Evolutionary conservation across 1,284 basidiomycete species (phyloP).

Genomic region (Ustilago tritici): DNA sequence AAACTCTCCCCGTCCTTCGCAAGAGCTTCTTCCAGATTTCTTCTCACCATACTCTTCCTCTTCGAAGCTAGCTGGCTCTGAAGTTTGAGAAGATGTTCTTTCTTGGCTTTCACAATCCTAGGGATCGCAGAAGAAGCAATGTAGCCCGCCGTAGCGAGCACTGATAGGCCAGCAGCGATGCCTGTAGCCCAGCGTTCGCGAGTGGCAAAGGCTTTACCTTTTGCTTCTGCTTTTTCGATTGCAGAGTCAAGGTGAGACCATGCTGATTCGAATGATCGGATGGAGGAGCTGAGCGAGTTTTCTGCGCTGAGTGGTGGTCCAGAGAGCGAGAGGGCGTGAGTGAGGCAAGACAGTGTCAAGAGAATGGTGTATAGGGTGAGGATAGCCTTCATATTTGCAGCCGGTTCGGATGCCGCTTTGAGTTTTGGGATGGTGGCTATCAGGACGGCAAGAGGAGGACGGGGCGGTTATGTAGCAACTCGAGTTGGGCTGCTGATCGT

Average conservation of each 20-base stretch:
- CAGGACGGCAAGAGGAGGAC: too few species aligned
- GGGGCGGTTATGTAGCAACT: too few species aligned
- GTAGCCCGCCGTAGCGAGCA: conserved; percentile 12
- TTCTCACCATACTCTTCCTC: background rate
- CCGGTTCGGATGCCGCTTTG: too few species aligned
- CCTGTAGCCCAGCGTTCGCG: conserved; percentile 2
- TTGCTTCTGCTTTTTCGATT: background rate
- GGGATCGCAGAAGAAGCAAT: conserved; percentile 11
- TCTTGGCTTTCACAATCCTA: background rate
- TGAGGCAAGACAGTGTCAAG: background rate
- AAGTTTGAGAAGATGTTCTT: background rate
- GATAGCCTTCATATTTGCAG: background rate
- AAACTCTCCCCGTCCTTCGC: conserved; percentile 9
- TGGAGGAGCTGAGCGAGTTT: background rate
- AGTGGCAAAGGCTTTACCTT: background rate
- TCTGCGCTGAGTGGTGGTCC: background rate
- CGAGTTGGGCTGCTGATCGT: too few species aligned
- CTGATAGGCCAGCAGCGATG: conserved; percentile 6
- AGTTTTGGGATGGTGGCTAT: background rate
- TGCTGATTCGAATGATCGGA: conserved; percentile 13
- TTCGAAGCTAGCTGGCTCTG: background rate
- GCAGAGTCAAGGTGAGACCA: conserved; percentile 15
- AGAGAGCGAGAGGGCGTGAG: background rate
- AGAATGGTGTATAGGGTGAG: background rate
- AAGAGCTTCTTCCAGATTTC: background rate